A percentile compares a stretch with the other conserved stretches of the same genome.
phyloP scores from a whole-genome alignment of 352 stramenopile genomes.

The Globisporangium spiculum region DNA sequence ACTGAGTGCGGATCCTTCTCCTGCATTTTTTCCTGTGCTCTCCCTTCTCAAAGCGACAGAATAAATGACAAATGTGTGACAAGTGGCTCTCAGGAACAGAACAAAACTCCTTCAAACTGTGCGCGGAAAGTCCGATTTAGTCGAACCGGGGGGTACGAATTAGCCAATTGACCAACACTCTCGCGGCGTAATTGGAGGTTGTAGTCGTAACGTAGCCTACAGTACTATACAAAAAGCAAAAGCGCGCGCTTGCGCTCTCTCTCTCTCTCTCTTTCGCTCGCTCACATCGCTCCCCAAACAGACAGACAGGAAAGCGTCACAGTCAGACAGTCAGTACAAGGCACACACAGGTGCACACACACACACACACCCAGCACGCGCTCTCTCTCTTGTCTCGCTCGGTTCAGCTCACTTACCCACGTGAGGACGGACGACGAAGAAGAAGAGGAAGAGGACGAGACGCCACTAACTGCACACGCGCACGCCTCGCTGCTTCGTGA shows the following conservation, averaged over 20 bases:
- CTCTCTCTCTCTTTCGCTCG: slow-evolving; percentile 6
- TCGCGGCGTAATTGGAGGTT: not conserved
- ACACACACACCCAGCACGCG: too few relatives aligned
- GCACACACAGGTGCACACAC: not conserved
- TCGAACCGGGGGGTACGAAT: not conserved
- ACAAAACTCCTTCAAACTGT: not conserved
- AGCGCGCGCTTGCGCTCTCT: slow-evolving; percentile 5
- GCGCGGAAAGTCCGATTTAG: not conserved
- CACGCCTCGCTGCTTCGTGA: not conserved
- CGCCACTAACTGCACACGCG: not conserved
- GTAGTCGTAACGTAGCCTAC: slow-evolving; percentile 14
- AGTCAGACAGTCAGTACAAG: slow-evolving; percentile 5
- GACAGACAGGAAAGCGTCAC: not conserved
- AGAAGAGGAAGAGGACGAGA: not conserved
- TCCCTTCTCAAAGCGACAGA: not conserved
- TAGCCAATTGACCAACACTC: slow-evolving; percentile 6
- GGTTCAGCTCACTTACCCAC: not conserved
- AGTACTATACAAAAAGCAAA: not conserved
- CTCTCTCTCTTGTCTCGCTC: not conserved
- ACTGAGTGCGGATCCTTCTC: not conserved
- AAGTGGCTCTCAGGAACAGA: not conserved
- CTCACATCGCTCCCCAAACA: slow-evolving; percentile 5
- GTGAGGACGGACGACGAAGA: not conserved
- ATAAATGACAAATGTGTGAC: slow-evolving; percentile 13
- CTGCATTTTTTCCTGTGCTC: not conserved